Evolutionary conservation across 2,329 filamentous ascomycete species (phyloP), one percentile per base, ranked within the genome.

Genomic region (Epichloe amarillans): DNA sequence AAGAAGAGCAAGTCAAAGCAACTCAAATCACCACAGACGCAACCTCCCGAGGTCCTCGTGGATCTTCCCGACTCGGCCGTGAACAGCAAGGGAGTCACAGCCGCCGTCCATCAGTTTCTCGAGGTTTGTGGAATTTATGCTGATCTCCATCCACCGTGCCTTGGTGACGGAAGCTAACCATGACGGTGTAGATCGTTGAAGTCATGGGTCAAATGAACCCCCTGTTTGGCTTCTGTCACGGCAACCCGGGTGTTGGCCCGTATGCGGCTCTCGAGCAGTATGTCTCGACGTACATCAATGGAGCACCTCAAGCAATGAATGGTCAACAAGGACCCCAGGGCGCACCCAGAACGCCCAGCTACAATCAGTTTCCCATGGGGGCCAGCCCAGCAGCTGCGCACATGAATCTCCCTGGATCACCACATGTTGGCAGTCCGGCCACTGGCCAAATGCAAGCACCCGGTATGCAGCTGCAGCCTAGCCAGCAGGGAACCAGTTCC

Each of bases 191-290:
- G 78, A 75, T 83, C 61, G 77, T 78, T 50, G 80, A 84, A 62
- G 79, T 84, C 40, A 77, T 84, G 69, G 77, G 77, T 52, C 77
- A 82, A 60, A 83, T 83, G 80, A 80, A 75, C 57, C 78, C 78
- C 2, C 65, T 85, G 4, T 83, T 85, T 62, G 65, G 63, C 47
- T 83, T 73, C 57, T 79, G 72, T 44, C 76, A 82, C 54, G 60
- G 66, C 14, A 74, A 84, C 56, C 70, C 76, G 2, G 68, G 68
- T 7, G 63, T 82, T 2, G 69, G 73, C 2, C 79, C 82, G 0
- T 82, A 81, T 53, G 63, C 66, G 21, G 79, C 80, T 2, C 71
- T 85, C 26, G 75, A 82, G 26, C 75, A 82, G 57, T 83, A 82
- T 56, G 76, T 83, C 37, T 54, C 62, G 38, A 69, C 64, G 47